phyloP scores from a whole-genome alignment of 2,329 filamentous ascomycete genomes.

The Neofusicoccum laricinum region DNA sequence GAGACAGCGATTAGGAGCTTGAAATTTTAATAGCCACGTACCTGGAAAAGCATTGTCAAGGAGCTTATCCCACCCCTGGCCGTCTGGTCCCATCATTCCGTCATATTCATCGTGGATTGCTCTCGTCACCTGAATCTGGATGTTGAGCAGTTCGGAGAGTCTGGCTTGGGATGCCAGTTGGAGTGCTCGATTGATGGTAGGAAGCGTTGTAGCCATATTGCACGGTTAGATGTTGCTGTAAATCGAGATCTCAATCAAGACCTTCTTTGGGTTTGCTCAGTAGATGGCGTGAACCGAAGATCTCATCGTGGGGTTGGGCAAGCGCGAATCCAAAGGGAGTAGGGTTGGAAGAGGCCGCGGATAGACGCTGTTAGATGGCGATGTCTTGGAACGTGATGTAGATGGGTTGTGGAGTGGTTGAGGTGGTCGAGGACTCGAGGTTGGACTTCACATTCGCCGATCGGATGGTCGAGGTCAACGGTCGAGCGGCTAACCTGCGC shows the following conservation, averaged over 20 bases:
- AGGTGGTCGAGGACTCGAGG: neutral
- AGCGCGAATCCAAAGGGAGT: no score
- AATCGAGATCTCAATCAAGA: no score
- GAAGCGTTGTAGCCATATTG: neutral
- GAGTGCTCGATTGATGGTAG: neutral
- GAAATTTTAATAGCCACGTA: no score
- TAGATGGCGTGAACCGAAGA: no score
- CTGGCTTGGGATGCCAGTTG: neutral
- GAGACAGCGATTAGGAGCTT: no score
- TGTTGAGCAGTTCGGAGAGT: neutral
- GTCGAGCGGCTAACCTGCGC: neutral
- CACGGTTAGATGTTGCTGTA: no score
- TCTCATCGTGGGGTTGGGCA: neutral
- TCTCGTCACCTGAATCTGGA: neutral
- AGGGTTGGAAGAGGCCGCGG: neutral
- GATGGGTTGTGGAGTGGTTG: neutral
- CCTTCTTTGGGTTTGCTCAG: no score
- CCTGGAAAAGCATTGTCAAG: neutral
- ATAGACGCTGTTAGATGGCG: neutral
- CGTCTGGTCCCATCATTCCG: neutral
- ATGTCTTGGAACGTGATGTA: neutral
- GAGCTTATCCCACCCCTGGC: neutral
- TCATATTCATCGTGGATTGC: neutral
- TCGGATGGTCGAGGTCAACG: neutral
- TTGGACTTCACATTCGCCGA: neutral